Evolutionary conservation across 129 eudicot genomes (phyloP).

Genomic region (Escallonia herrerae): DNA sequence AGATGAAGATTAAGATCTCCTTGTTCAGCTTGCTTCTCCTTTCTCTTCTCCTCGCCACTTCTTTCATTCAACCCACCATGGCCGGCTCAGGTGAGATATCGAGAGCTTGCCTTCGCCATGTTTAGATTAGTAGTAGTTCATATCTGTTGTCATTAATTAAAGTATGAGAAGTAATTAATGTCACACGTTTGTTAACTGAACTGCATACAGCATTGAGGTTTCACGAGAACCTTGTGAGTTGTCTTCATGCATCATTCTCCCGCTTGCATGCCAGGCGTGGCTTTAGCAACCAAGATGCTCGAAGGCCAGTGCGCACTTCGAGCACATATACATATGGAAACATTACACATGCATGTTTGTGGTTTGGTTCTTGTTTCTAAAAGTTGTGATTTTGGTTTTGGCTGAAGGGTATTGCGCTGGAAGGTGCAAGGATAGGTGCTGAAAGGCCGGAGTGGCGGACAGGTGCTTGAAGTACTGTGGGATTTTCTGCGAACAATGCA

Average conservation of each 20-base stretch:
- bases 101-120: background rate
- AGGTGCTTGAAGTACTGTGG: conserved; percentile 69
- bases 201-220: no score
- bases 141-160: no score
- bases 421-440: conserved; percentile 56
- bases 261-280: no score
- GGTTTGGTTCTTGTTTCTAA: background rate
- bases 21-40: conserved; percentile 7
- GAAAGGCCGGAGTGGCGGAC: conserved; percentile 41
- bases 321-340: no score
- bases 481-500: conserved; percentile 62
- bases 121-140: background rate
- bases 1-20: conserved; percentile 17
- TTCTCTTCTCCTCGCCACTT: conserved; percentile 17
- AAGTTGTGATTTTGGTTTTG: background rate
- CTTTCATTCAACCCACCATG: conserved; percentile 23
- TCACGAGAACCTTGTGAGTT: no score
- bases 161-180: no score
- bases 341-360: background rate
- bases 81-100: conserved; percentile 11
- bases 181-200: no score
- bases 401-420: conserved; percentile 35
- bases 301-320: no score
- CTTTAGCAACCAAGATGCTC: no score
- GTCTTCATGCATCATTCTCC: no score